Base-by-base conservation (phyloP, 345 rosid species). In the Rhizophora apiculata region DNA sequence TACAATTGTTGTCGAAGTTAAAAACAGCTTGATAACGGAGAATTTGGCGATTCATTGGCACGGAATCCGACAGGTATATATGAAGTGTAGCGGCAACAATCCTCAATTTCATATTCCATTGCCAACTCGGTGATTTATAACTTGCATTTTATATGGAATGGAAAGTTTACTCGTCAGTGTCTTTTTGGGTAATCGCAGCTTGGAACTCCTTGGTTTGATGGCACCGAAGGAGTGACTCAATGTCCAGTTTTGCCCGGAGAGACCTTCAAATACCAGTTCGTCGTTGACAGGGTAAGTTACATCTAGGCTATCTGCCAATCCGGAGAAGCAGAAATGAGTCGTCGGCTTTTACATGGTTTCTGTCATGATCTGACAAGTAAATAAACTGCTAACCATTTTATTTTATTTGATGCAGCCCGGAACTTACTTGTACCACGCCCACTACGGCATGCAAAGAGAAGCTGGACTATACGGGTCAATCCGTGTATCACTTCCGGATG, bases 401-500 rank as follows among this genome's bases (percentile, higher is more conserved):
- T 11, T 65, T 49, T 60, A 11, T 70, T 2, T 20, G n/a, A 27
- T 71, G 75, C 79, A 90, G 98, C 79, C 96, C 6, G 88, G 88
- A 31, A 87, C 95, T 16, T 92, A 87, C 60, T 54, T 90, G 80
- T 88, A 84, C 65, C 98, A 90, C 58, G 90, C 93, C 1, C 93
- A 87, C 73, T 90, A 92, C 26, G 87, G 91, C 26, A 87, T 92
- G 93, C 98, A 92, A 69, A 85, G 86, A 78, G 88, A 81, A 71
- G 74, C 89, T 19, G 93, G 96, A 51, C 52, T 88, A n/a, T 75
- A 82, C 13, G 98, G 98, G 19, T 80, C 87, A 21, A 90, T 92
- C 58, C 74, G 63, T 1, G 98, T 92, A 37, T 65, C 83, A 1
- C 77, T 78, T 43, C 85, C 85, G 0, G 75, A 75, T 0, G 81